These are phyloP conservation scores for Debaryomyces hansenii DNA, from an alignment of 805 yeast genomes.

Conservation along the genomic window DNA sequence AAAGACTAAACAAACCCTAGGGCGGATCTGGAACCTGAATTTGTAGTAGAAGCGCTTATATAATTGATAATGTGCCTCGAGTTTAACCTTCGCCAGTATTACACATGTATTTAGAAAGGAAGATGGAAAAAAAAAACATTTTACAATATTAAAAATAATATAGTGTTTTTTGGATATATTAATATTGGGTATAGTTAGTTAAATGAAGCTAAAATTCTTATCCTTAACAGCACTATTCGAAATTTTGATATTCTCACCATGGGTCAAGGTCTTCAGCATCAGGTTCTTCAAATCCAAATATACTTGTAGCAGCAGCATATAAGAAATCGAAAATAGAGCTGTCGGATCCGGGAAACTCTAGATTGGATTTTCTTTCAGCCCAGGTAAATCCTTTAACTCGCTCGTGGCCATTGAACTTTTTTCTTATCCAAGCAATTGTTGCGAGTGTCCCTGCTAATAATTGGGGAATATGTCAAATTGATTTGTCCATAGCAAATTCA, in stretches of 20 bases:
- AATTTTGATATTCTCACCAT: conserved; percentile 30
- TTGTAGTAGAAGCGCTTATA: too few species aligned
- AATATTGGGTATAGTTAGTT: too few species aligned
- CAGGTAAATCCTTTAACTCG: conserved; percentile 48
- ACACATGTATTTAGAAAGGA: too few species aligned
- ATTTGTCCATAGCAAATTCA: conserved; percentile 25
- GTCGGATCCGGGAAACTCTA: conserved; percentile 48
- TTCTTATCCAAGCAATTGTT: conserved; percentile 18
- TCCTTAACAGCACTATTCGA: too few species aligned
- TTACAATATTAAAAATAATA: too few species aligned
- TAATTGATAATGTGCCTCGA: too few species aligned
- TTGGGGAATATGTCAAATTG: conserved; percentile 27
- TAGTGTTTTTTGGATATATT: too few species aligned
- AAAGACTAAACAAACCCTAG: too few species aligned
- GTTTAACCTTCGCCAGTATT: too few species aligned
- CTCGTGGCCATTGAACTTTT: conserved; percentile 35
- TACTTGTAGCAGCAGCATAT: conserved; percentile 14
- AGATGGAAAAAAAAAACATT: too few species aligned
- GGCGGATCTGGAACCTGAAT: too few species aligned
- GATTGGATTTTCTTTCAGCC: conserved; percentile 48
- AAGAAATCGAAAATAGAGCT: conserved; percentile 33
- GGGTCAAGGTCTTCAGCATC: conserved; percentile 27
- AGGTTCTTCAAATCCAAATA: conserved; percentile 19
- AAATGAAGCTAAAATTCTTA: too few species aligned
- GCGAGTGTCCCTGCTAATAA: conserved; percentile 18